Percentiles rank a stretch among this genome's conserved stretches.
These are phyloP conservation scores for Neurospora sp. DNA, from an alignment of 2,329 filamentous ascomycete species.

Conservation along the genomic window DNA sequence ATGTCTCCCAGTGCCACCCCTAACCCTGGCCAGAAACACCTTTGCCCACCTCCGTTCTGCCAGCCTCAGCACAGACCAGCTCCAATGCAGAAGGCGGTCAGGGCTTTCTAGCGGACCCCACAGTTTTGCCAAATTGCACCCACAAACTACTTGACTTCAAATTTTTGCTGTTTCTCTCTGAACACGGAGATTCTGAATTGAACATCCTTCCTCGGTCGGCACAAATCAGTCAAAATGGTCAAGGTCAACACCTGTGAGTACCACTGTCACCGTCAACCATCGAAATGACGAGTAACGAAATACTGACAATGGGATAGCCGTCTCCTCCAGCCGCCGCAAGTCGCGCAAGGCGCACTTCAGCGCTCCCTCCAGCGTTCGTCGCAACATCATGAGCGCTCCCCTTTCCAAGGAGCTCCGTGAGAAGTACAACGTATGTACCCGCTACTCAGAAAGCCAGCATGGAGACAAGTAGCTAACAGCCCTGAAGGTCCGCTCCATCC, in stretches of 20 bases:
- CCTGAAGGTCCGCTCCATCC: slow-evolving; percentile 68
- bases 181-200: slow-evolving; percentile 18
- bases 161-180: slow-evolving; percentile 11
- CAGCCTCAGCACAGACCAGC: neutral
- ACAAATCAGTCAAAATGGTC: slow-evolving; percentile 48
- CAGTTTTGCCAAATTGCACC: slow-evolving; percentile 13
- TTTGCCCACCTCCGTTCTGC: neutral
- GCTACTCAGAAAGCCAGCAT: too few species aligned
- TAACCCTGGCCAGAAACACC: neutral
- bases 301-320: slow-evolving; percentile 32
- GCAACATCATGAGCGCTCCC: slow-evolving; percentile 93
- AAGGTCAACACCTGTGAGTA: slow-evolving; percentile 50
- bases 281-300: neutral
- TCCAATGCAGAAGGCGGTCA: slow-evolving; percentile 13
- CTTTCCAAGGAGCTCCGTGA: slow-evolving; percentile 95
- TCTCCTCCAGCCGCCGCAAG: slow-evolving; percentile 89
- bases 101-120: slow-evolving; percentile 3
- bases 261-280: neutral
- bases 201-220: slow-evolving; percentile 17
- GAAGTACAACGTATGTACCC: slow-evolving; percentile 70
- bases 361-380: slow-evolving; percentile 88
- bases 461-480: too few species aligned
- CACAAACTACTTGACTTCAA: slow-evolving; percentile 9
- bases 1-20: neutral
- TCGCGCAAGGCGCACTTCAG: slow-evolving; percentile 97